A percentile compares a stretch with the other conserved stretches of the same genome.
phyloP scores from a whole-genome alignment of 441 rosid species.

The Gossypium trilobum region DNA sequence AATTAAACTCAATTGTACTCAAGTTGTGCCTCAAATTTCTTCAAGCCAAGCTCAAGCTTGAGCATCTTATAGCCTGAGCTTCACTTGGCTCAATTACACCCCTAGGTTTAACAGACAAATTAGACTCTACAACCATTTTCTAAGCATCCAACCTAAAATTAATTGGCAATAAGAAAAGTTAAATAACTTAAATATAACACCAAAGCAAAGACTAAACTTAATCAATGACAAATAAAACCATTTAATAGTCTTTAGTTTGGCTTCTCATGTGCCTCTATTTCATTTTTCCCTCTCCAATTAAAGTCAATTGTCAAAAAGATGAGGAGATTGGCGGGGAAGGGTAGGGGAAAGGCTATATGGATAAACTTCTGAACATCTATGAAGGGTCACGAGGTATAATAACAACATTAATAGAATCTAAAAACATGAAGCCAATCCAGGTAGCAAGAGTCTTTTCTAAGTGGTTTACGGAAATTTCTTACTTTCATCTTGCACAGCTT shows the following conservation, averaged over 20 bases:
- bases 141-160: neutral
- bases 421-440: neutral
- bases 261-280: neutral
- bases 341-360: neutral
- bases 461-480: slow-evolving; percentile 26
- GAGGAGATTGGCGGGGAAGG: neutral
- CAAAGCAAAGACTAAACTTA: neutral
- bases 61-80: neutral
- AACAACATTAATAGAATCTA: neutral
- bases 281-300: slow-evolving; percentile 3
- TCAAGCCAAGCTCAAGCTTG: neutral
- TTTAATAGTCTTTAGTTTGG: neutral
- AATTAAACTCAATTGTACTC: neutral
- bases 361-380: neutral
- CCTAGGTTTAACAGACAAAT: neutral
- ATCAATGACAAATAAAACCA: neutral
- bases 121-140: neutral
- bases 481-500: slow-evolving; percentile 80
- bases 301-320: neutral
- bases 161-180: neutral
- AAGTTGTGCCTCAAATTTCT: neutral
- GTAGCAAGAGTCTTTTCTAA: neutral
- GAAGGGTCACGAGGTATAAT: neutral
- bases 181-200: neutral
- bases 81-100: neutral